Conservation (phyloP, 495 filamentous ascomycete species). For the Podospora anserina region DNA sequence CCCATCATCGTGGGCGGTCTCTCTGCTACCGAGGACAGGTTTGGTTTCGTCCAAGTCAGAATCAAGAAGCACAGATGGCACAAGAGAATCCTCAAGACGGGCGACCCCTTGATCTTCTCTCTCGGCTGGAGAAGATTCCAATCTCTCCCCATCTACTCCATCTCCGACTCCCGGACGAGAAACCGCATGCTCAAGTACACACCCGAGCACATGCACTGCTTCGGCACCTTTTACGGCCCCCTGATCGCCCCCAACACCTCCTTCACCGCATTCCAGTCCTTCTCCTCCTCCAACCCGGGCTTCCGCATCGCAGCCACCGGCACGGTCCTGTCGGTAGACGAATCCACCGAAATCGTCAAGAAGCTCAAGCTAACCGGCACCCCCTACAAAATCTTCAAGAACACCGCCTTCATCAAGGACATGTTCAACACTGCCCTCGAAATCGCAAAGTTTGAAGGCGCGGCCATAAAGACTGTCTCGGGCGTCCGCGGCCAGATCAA, state of each 20-base stretch:
- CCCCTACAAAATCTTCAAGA: slow-evolving; percentile 98
- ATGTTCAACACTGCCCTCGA: slow-evolving; percentile 94
- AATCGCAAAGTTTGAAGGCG: slow-evolving; percentile 97
- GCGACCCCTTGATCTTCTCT: slow-evolving; percentile 94
- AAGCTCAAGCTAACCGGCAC: slow-evolving; percentile 78
- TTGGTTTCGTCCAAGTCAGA: slow-evolving; percentile 89
- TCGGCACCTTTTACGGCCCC: slow-evolving; percentile 90
- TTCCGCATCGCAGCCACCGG: slow-evolving; percentile 95
- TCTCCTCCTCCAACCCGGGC: slow-evolving; percentile 81
- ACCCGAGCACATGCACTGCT: slow-evolving; percentile 91
- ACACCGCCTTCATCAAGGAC: slow-evolving; percentile 97
- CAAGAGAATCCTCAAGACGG: slow-evolving; percentile 97
- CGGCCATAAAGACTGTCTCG: slow-evolving; percentile 90
- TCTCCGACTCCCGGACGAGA: slow-evolving; percentile 84
- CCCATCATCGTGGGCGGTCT: slow-evolving; percentile 89
- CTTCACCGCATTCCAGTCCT: slow-evolving; percentile 89
- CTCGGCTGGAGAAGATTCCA: slow-evolving; percentile 98
- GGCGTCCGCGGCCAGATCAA: slow-evolving; percentile 97
- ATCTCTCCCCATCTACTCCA: slow-evolving; percentile 86
- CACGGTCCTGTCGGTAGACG: slow-evolving; percentile 87
- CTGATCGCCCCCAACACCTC: slow-evolving; percentile 92
- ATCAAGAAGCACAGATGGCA: slow-evolving; percentile 98
- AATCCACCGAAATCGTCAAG: slow-evolving; percentile 94
- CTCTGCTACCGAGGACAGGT: slow-evolving; percentile 86
- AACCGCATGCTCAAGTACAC: slow-evolving; percentile 96